Conservation (phyloP, 176 grass and related monocot genomes). For the Carex myosuroides region DNA sequence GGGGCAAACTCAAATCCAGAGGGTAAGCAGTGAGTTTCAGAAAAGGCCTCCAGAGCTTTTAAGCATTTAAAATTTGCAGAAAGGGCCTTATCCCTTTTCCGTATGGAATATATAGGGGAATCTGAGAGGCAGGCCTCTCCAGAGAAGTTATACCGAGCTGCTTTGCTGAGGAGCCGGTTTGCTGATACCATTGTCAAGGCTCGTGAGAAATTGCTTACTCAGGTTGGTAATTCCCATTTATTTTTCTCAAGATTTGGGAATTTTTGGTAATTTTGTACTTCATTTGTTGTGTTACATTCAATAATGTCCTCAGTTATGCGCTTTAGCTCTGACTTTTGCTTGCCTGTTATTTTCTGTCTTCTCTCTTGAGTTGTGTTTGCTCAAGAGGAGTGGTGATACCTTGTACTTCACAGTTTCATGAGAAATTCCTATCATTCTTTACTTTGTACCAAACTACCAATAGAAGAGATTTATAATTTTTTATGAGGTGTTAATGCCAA, state of each 20-base stretch:
- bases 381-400: background rate
- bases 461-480: background rate
- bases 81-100: constrained; percentile 56
- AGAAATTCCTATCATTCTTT: too few relatives aligned
- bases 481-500: too few relatives aligned
- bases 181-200: constrained; percentile 90
- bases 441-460: background rate
- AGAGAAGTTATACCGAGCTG: constrained; percentile 71
- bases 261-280: background rate
- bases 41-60: constrained; percentile 34
- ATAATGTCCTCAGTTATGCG: background rate
- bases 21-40: constrained; percentile 84
- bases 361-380: background rate
- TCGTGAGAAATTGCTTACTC: constrained; percentile 55
- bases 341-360: background rate
- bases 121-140: constrained; percentile 60
- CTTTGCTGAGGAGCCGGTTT: constrained; percentile 68
- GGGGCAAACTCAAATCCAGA: constrained; percentile 36
- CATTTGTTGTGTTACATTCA: background rate
- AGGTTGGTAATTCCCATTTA: constrained; percentile 35
- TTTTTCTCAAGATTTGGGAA: background rate
- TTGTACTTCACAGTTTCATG: background rate
- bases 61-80: constrained; percentile 36
- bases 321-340: background rate
- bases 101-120: constrained; percentile 72